These are phyloP conservation scores for Agarophyton chilense DNA, from an alignment of 23 red algal genomes.

Conservation along the genomic window DNA sequence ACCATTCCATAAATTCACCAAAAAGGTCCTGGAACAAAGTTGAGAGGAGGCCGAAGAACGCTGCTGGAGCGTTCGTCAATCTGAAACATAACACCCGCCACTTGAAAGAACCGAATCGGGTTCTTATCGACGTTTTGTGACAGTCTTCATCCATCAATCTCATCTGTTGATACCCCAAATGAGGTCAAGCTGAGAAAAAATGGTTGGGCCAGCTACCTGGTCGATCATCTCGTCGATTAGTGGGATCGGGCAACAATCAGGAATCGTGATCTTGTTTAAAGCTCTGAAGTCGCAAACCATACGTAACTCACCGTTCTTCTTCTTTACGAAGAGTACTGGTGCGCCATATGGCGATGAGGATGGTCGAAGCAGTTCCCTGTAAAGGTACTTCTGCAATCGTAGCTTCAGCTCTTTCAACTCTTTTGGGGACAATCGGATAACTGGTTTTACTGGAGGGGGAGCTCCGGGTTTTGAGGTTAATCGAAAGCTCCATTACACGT, in stretches of 20 bases:
- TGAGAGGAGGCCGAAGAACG: not conserved
- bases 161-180: slow-evolving; percentile 5
- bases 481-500: not conserved
- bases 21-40: not conserved
- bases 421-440: no score
- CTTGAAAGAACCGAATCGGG: slow-evolving; percentile 24
- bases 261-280: slow-evolving; percentile 23
- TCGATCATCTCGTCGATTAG: slow-evolving; percentile 7
- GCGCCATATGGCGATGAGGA: slow-evolving; percentile 19
- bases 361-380: slow-evolving; percentile 21
- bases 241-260: slow-evolving; percentile 6
- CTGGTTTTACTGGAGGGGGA: no score
- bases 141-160: slow-evolving; percentile 15
- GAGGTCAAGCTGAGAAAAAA: slow-evolving; percentile 32
- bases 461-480: not conserved
- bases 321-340: slow-evolving; percentile 41
- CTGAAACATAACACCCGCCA: slow-evolving; percentile 15
- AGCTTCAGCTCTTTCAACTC: not conserved
- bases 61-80: slow-evolving; percentile 17
- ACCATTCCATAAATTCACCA: slow-evolving; percentile 6
- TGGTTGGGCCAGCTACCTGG: slow-evolving; percentile 14
- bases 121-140: slow-evolving; percentile 27
- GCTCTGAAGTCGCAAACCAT: not conserved
- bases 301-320: slow-evolving; percentile 2
- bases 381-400: not conserved